phyloP scores from a whole-genome alignment of 495 filamentous ascomycete genomes.

The Aspergillus sclerotioniger region DNA sequence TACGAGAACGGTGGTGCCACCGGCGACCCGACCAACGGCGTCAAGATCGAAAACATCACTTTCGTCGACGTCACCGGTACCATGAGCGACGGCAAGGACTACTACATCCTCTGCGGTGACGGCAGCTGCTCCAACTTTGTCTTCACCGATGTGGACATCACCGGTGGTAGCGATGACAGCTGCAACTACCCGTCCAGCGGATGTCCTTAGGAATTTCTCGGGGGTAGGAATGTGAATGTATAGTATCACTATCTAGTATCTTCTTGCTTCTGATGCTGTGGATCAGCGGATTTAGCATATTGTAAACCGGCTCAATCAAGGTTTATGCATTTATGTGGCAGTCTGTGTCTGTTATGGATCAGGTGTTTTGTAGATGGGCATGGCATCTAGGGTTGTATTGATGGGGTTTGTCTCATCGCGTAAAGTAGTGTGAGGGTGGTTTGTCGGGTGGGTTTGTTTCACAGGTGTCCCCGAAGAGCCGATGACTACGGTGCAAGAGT shows the following conservation, averaged over 20 bases:
- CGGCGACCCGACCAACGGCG: constrained; percentile 43
- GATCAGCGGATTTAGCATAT: background rate
- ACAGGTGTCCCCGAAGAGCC: background rate
- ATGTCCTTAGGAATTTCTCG: constrained; percentile 15
- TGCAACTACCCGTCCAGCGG: constrained; percentile 39
- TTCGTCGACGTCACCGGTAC: constrained; percentile 46
- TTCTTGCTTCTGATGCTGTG: background rate
- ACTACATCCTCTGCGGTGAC: constrained; percentile 50
- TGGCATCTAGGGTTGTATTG: too few relatives aligned
- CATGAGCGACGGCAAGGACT: constrained; percentile 31
- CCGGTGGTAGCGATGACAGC: constrained; percentile 39
- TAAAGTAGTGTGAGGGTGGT: too few relatives aligned
- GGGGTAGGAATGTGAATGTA: too few relatives aligned
- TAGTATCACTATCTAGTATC: background rate
- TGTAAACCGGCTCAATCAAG: background rate
- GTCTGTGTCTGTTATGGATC: background rate
- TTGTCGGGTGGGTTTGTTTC: background rate
- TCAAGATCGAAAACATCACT: constrained; percentile 37
- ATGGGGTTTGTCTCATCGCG: too few relatives aligned
- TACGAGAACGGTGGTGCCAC: constrained; percentile 50
- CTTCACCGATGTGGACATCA: constrained; percentile 39
- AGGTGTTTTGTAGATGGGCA: background rate
- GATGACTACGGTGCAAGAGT: too few relatives aligned
- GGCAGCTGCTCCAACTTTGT: constrained; percentile 44
- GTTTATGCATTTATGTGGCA: background rate